A percentile compares a stretch with the other conserved stretches of the same genome.
Conservation (phyloP, 176 grass and related monocot species). For the Thalia dealbata region DNA sequence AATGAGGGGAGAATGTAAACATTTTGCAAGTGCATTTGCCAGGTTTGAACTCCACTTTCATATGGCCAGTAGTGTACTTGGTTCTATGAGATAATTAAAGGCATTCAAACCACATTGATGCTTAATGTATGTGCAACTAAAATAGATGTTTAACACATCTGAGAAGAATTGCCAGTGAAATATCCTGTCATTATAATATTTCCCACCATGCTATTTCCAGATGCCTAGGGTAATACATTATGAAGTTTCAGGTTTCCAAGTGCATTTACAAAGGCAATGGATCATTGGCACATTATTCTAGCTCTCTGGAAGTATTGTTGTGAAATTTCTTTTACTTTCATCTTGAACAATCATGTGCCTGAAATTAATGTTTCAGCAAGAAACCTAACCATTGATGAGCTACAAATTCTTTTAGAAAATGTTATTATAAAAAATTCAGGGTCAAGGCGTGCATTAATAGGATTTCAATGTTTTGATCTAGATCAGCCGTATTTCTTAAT, state of each 20-base stretch:
- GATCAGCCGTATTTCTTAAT: not conserved
- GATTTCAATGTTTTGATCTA: not conserved
- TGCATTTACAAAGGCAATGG: not conserved
- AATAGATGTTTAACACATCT: not conserved
- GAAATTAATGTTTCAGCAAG: not conserved
- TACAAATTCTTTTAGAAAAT: not conserved
- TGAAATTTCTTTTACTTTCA: not conserved
- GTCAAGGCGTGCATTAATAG: not conserved
- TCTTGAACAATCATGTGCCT: not conserved
- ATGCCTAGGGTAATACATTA: no score
- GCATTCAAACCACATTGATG: not conserved
- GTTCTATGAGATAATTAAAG: not conserved
- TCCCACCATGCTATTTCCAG: no score
- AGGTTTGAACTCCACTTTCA: constrained; percentile 28
- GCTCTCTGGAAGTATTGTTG: not conserved
- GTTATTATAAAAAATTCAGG: not conserved
- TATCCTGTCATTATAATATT: not conserved
- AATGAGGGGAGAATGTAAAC: constrained; percentile 88
- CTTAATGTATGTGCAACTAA: not conserved
- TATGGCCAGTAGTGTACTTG: not conserved
- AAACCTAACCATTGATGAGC: not conserved
- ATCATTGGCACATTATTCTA: not conserved
- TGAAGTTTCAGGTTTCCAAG: no score
- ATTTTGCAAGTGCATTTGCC: constrained; percentile 85
- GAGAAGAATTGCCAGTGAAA: not conserved